Evolutionary conservation across 2,329 filamentous ascomycete species (phyloP), one percentile per base, ranked within the genome.

Genomic region (Ceratocystis smalleyi): DNA sequence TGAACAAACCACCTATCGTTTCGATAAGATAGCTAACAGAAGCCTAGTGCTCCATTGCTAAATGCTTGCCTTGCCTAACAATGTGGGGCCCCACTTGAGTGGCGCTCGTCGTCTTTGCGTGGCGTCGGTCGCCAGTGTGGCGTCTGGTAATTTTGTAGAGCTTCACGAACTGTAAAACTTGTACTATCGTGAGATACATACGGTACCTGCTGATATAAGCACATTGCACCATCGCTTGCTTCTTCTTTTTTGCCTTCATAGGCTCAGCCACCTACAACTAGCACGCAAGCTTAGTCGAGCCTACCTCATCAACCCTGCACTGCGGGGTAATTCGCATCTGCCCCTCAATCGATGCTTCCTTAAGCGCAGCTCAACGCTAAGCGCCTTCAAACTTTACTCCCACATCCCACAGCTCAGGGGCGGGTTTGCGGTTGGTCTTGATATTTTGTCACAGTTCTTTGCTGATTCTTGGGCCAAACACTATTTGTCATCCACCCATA

Each of bases 1-100:
- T 35, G 62, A 64, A 64, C 43, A 59, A 64, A 64, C 62, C 62
- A 64, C 62, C 62, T 64, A 64, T 64, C 62, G 59, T 43, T 64
- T 59, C 30, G 54, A 64, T 60, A 24, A 51, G 54, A 19, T 22
- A 54, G 61, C 43, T 55, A 24, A 24, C 24, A 47, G 17, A 35
- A 59, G 17, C 35, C 57, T 30, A 8, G n/a, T 35, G 1, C 8
- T 15, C 19, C 19, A 43, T 19, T 59, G n/a, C 32, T 19, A 19
- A 40, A 35, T 60, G 54, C 40, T 43, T 61, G 22, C 43, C 35
- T 40, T 40, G 43, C 24, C 35, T 40, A 45, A 15, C 22, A 15
- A 24, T 19, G 17, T 4, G 4, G n/a, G n/a, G 30, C 22, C 49
- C 45, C 45, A 35, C 45, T n/a, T 43, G 27, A 43, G 61, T 62